Base-by-base conservation (phyloP, 768 basidiomycete species). In the Leucogyrophana mollusca region DNA sequence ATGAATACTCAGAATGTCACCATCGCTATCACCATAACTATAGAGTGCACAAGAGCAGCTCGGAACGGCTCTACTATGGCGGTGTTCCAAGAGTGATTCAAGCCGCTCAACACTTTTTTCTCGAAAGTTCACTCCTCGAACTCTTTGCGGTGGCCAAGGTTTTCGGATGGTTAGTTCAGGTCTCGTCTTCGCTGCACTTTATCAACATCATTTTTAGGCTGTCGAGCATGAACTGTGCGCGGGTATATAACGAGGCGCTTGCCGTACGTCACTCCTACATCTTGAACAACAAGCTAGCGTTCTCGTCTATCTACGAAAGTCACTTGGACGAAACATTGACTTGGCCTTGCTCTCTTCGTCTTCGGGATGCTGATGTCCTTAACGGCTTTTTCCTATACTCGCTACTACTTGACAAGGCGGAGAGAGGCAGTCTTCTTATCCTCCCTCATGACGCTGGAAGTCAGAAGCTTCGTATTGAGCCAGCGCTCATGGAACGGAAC, bases 371-470 rank as follows among this genome's bases (percentile, higher is more conserved):
- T 13, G 52, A 62, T 36, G 50, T 51, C 4, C 39, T 61, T 34
- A 56, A 61, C 33, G 57, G 52, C 1, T 58, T 61, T 38, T 54
- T 61, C 25, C 23, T 61, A 4, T 61, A 56, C 36, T 47, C 51
- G 8, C 50, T 59, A 25, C 27, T 59, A 3, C 48, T 58, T 23
- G 14, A 62, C 30, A 53, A 50, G 22, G 39, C 54, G 4, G 60
- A 62, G 39, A 20, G 33, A 6, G 11, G 45, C 13, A 30, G 42
- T 10, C 17, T 41, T n/a, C 52, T 59, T n/a, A 16, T 51, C 11
- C 43, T 40, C 24, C 48, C 45, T 23, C 37, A 46, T 22, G 25
- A 46, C 21, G 24, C 33, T 20, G 24, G n/a, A n/a, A n/a, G 17
- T 16, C 43, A 45, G 27, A 6, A n/a, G 34, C 25, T 23, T 27